Percentiles rank a stretch among this genome's conserved stretches.
These are phyloP conservation scores for Solanum hybrid DNA, from an alignment of 305 asterid species.

Conservation along the genomic window DNA sequence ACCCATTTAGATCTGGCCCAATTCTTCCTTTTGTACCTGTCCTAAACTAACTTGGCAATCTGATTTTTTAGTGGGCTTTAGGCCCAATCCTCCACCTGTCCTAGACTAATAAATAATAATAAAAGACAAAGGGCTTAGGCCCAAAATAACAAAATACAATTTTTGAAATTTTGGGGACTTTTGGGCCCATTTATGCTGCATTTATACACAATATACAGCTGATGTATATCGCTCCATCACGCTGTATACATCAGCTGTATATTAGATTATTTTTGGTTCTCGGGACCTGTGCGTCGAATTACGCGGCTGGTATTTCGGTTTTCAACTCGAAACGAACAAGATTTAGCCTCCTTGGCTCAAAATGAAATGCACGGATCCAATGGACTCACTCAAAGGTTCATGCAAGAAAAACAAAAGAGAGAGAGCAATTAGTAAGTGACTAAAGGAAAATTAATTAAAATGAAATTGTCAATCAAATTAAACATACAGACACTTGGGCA, in stretches of 20 bases:
- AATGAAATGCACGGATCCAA: no score
- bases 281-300: no score
- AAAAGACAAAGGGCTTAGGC: neutral
- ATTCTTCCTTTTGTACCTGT: neutral
- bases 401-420: no score
- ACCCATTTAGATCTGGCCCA: neutral
- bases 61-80: neutral
- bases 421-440: no score
- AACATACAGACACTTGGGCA: no score
- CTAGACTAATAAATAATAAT: neutral
- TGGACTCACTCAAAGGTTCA: no score
- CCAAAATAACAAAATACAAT: neutral
- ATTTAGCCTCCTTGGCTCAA: no score
- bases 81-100: neutral
- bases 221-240: neutral
- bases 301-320: no score
- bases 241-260: neutral
- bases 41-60: neutral
- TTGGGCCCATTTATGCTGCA: neutral
- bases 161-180: neutral
- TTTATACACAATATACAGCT: neutral
- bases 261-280: no score
- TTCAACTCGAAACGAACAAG: no score
- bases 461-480: no score
- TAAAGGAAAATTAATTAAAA: no score